Percentiles rank a stretch among this genome's conserved stretches.
These are phyloP conservation scores for Ilex aquifolium DNA, from an alignment of 257 asterid species.

Conservation along the genomic window DNA sequence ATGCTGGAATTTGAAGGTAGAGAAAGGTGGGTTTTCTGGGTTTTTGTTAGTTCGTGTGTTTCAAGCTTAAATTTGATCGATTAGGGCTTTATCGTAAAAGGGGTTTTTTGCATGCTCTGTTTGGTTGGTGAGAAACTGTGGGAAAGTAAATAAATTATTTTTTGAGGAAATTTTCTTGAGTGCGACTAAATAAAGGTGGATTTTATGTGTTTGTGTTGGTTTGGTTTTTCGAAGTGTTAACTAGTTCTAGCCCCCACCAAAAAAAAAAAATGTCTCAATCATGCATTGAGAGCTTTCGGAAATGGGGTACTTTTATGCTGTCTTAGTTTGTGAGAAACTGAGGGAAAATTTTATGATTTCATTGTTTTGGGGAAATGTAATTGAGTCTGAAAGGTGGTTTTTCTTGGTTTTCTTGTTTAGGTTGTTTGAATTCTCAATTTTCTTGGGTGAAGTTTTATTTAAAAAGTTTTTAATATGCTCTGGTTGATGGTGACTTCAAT, in stretches of 20 bases:
- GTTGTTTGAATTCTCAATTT: not conserved
- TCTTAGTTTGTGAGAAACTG: too few relatives aligned
- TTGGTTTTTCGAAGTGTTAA: not conserved
- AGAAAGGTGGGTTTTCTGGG: conserved; percentile 17
- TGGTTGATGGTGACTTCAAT: too few relatives aligned
- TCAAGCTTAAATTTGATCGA: not conserved
- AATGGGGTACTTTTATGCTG: too few relatives aligned
- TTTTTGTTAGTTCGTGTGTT: not conserved
- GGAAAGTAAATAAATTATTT: not conserved
- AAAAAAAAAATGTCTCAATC: too few relatives aligned
- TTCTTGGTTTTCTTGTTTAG: not conserved
- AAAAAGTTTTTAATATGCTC: not conserved
- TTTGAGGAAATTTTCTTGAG: too few relatives aligned
- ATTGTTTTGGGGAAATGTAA: too few relatives aligned
- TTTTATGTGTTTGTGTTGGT: not conserved
- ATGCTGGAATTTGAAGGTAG: conserved; percentile 24
- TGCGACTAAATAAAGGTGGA: too few relatives aligned
- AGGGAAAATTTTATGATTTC: too few relatives aligned
- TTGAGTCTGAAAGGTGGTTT: too few relatives aligned
- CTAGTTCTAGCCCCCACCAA: too few relatives aligned
- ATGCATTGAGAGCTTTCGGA: too few relatives aligned
- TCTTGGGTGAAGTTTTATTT: conserved; percentile 3
- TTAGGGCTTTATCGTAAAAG: not conserved
- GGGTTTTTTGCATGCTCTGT: not conserved
- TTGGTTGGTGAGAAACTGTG: not conserved